Conservation (phyloP, 176 grass and related monocot species). For the Musa schizocarpa region DNA sequence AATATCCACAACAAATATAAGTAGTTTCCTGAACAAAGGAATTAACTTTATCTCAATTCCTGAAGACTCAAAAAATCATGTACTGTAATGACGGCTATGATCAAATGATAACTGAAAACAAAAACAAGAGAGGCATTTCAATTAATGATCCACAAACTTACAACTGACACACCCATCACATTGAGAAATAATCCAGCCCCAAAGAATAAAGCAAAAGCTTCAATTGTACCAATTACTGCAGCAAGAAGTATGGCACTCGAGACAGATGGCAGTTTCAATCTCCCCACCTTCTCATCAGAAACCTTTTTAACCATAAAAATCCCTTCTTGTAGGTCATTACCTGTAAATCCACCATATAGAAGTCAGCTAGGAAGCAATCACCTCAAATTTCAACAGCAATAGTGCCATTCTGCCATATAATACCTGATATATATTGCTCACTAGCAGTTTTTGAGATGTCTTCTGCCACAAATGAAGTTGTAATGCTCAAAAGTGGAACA, state of each 20-base stretch:
- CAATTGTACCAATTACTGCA: conserved; percentile 39
- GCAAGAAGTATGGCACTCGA: conserved; percentile 52
- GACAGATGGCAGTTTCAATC: conserved; percentile 40
- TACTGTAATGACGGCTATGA: too few relatives aligned
- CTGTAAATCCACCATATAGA: conserved; percentile 13
- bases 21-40: neutral
- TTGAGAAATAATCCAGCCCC: conserved; percentile 42
- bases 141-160: conserved; percentile 25
- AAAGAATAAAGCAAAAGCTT: conserved; percentile 45
- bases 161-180: conserved; percentile 47
- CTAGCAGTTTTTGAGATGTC: conserved; percentile 51
- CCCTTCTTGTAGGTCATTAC: conserved; percentile 6
- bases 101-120: too few relatives aligned
- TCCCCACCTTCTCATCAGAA: conserved; percentile 5
- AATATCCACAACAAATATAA: neutral
- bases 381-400: neutral
- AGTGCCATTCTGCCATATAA: neutral
- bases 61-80: too few relatives aligned
- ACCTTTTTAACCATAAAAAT: conserved; percentile 11
- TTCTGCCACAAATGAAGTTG: conserved; percentile 77
- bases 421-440: conserved; percentile 23
- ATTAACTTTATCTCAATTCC: neutral
- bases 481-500: conserved; percentile 59
- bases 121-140: neutral
- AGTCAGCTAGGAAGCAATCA: neutral